These are phyloP conservation scores for Raphanus hybrid DNA, from an alignment of 441 rosid species.

Conservation along the genomic window DNA sequence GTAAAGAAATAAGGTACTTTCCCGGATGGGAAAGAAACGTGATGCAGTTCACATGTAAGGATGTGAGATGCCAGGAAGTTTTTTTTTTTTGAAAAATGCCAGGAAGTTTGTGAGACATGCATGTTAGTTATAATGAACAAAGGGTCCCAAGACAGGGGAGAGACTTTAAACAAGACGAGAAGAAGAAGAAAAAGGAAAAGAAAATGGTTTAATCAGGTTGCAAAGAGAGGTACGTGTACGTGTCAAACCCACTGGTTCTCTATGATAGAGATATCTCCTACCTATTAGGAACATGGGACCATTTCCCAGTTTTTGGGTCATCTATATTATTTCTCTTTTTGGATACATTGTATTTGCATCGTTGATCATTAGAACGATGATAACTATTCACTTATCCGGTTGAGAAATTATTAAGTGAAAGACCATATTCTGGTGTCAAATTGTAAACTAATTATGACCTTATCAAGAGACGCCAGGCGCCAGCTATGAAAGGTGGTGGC, in stretches of 20 bases:
- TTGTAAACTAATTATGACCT: slow-evolving; percentile 29
- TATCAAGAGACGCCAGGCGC: slow-evolving; percentile 28
- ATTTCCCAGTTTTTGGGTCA: slow-evolving; percentile 20
- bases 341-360: neutral
- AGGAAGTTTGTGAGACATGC: too few species aligned
- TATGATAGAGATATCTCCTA: slow-evolving; percentile 40
- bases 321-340: slow-evolving; percentile 30
- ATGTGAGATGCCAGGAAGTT: too few species aligned
- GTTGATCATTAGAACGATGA: slow-evolving; percentile 8
- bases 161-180: slow-evolving; percentile 17
- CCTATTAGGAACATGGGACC: slow-evolving; percentile 43
- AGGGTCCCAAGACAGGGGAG: slow-evolving; percentile 32
- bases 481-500: slow-evolving; percentile 33
- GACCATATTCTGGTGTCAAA: slow-evolving; percentile 14
- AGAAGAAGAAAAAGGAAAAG: neutral
- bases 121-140: neutral
- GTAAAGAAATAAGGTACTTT: too few species aligned
- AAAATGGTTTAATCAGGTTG: slow-evolving; percentile 18
- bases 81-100: too few species aligned
- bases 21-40: too few species aligned
- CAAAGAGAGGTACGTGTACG: slow-evolving; percentile 39
- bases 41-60: too few species aligned
- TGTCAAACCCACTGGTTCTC: slow-evolving; percentile 31
- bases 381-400: neutral
- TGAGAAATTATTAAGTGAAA: neutral